phyloP scores from a whole-genome alignment of 192 early-diverging fungal genomes.

The Dissophora globulifera region DNA sequence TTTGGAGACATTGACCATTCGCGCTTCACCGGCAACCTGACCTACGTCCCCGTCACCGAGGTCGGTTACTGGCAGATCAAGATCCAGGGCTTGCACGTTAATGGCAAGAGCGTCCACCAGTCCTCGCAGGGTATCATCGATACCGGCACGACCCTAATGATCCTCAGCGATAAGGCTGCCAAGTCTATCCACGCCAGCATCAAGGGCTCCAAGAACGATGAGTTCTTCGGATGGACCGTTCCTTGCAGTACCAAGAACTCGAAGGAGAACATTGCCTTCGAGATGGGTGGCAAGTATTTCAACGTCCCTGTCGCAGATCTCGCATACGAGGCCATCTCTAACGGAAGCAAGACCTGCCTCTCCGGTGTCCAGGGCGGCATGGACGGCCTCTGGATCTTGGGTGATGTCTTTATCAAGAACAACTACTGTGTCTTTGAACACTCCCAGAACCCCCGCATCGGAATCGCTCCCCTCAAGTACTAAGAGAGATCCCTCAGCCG shows the following conservation, averaged over 20 bases:
- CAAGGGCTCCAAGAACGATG: slow-evolving; percentile 6
- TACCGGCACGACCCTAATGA: slow-evolving; percentile 71
- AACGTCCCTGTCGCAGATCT: slow-evolving; percentile 43
- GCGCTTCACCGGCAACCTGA: slow-evolving; percentile 57
- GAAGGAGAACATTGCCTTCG: slow-evolving; percentile 28
- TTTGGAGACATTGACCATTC: slow-evolving; percentile 64
- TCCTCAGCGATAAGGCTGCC: slow-evolving; percentile 61
- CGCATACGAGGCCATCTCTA: slow-evolving; percentile 18
- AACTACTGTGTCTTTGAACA: slow-evolving; percentile 72
- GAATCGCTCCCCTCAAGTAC: slow-evolving; percentile 60
- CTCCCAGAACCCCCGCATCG: slow-evolving; percentile 56
- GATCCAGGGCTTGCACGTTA: slow-evolving; percentile 51
- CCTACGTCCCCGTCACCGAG: slow-evolving; percentile 60
- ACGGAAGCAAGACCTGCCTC: slow-evolving; percentile 3
- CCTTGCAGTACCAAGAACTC: slow-evolving; percentile 12
- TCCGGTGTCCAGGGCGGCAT: slow-evolving; percentile 41
- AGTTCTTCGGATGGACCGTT: slow-evolving; percentile 1
- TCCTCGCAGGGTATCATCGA: slow-evolving; percentile 60
- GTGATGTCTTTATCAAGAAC: slow-evolving; percentile 73
- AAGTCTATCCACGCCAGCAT: slow-evolving; percentile 55
- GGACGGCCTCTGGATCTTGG: slow-evolving; percentile 58
- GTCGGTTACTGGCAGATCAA: slow-evolving; percentile 65
- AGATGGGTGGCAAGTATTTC: slow-evolving; percentile 45
- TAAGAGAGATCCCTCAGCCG: slow-evolving; percentile 4
- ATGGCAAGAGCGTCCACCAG: slow-evolving; percentile 33